Percentiles rank a stretch among this genome's conserved stretches.
Conservation (phyloP, 495 filamentous ascomycete species). For the Tricharina praecox region DNA sequence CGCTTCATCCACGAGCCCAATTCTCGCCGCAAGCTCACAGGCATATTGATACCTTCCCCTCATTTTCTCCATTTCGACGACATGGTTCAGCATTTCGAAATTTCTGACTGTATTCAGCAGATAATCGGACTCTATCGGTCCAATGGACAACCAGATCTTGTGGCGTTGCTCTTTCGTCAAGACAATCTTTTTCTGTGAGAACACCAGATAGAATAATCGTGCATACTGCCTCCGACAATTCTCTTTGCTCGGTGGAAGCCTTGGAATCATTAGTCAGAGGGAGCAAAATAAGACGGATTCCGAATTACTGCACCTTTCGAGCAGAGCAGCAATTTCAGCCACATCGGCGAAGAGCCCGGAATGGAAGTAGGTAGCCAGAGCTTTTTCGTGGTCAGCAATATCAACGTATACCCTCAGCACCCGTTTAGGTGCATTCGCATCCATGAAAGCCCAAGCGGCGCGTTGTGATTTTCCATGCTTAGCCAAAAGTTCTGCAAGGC, state of each 20-base stretch:
- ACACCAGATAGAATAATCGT: constrained; percentile 2
- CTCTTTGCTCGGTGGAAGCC: constrained; percentile 1
- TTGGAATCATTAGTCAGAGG: constrained; percentile 6
- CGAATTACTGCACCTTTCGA: constrained; percentile 1
- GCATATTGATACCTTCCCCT: constrained; percentile 4
- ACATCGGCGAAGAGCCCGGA: neutral
- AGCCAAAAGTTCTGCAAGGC: constrained; percentile 2
- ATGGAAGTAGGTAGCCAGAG: constrained; percentile 7
- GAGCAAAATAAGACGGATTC: neutral
- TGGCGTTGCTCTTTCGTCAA: neutral
- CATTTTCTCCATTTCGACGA: neutral
- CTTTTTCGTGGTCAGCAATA: constrained; percentile 6
- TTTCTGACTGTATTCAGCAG: neutral
- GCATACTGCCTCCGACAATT: constrained; percentile 8
- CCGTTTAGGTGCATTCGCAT: neutral
- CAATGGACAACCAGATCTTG: neutral
- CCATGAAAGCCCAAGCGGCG: constrained; percentile 8
- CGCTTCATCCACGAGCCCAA: constrained; percentile 8
- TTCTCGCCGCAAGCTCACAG: constrained; percentile 4
- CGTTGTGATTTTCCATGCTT: constrained; percentile 2
- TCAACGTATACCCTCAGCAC: constrained; percentile 5
- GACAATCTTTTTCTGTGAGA: neutral
- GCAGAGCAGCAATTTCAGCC: constrained; percentile 3
- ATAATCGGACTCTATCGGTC: constrained; percentile 5
- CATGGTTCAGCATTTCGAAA: constrained; percentile 13